phyloP scores from a whole-genome alignment of 2,329 filamentous ascomycete species.

The Exophiala mesophila region DNA sequence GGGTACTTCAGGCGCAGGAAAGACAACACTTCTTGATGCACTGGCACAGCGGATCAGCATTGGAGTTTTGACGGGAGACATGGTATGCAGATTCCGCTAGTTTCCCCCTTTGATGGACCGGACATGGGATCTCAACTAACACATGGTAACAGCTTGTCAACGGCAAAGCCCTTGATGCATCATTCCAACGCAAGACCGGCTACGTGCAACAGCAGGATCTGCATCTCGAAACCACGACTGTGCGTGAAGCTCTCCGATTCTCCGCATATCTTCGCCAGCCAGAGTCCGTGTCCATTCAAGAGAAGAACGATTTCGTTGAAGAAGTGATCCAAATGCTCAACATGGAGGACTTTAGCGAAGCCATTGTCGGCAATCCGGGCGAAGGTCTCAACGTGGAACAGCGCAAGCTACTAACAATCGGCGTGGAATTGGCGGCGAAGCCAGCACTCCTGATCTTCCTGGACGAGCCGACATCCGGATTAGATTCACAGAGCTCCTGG shows the following conservation, averaged over 20 bases:
- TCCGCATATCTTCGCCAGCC: constrained; percentile 83
- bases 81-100: constrained; percentile 33
- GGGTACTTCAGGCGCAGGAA: constrained; percentile 61
- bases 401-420: constrained; percentile 75
- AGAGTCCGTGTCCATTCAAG: constrained; percentile 59
- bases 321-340: constrained; percentile 82
- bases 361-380: constrained; percentile 80
- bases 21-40: constrained; percentile 56
- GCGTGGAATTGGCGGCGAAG: constrained; percentile 73
- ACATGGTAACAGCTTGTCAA: constrained; percentile 47
- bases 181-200: constrained; percentile 62
- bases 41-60: constrained; percentile 52
- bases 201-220: constrained; percentile 66
- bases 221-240: constrained; percentile 60
- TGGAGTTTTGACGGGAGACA: constrained; percentile 61
- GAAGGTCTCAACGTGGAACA: constrained; percentile 64
- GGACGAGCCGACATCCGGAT: constrained; percentile 57
- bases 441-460: constrained; percentile 64
- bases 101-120: constrained; percentile 51
- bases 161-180: constrained; percentile 51
- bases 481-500: constrained; percentile 61
- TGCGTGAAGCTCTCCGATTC: constrained; percentile 71
- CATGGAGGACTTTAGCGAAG: constrained; percentile 85
- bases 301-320: constrained; percentile 81
- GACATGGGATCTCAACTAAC: constrained; percentile 50